Evolutionary conservation across 345 rosid genomes (phyloP).

Genomic region (Brassica cretica): DNA sequence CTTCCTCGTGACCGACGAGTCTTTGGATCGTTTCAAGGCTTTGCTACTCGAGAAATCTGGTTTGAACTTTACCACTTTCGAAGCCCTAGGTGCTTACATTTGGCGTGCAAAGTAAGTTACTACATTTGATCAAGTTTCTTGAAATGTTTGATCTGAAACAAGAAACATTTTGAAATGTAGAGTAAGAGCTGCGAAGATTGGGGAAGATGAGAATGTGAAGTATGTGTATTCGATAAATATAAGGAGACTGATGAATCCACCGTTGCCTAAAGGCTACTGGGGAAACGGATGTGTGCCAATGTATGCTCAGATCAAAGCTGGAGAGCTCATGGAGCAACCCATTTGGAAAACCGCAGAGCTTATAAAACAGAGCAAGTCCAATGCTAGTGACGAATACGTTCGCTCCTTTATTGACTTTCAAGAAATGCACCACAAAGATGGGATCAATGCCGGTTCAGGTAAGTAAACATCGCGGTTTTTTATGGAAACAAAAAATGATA

Average conservation of each 20-base stretch:
- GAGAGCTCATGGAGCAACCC: slow-evolving; percentile 57
- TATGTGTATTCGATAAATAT: slow-evolving; percentile 69
- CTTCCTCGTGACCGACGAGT: slow-evolving; percentile 64
- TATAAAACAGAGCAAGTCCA: slow-evolving; percentile 72
- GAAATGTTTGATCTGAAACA: slow-evolving; percentile 2
- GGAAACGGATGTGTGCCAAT: slow-evolving; percentile 85
- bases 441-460: slow-evolving; percentile 52
- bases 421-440: slow-evolving; percentile 52
- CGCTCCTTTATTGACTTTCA: slow-evolving; percentile 78
- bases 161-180: slow-evolving; percentile 30
- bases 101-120: slow-evolving; percentile 88
- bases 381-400: slow-evolving; percentile 60
- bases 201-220: slow-evolving; percentile 52
- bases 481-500: not conserved
- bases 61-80: slow-evolving; percentile 70
- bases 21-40: slow-evolving; percentile 60
- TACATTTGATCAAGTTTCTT: not conserved
- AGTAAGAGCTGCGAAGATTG: slow-evolving; percentile 54
- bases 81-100: slow-evolving; percentile 79
- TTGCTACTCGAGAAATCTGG: slow-evolving; percentile 56
- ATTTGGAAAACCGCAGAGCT: slow-evolving; percentile 74
- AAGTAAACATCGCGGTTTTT: not conserved
- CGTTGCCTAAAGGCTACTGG: slow-evolving; percentile 74
- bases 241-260: slow-evolving; percentile 60
- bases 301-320: slow-evolving; percentile 58